Percentiles rank a stretch among this genome's conserved stretches.
Conservation (phyloP, 2,329 filamentous ascomycete species). For the Diaporthe citrichinensis region DNA sequence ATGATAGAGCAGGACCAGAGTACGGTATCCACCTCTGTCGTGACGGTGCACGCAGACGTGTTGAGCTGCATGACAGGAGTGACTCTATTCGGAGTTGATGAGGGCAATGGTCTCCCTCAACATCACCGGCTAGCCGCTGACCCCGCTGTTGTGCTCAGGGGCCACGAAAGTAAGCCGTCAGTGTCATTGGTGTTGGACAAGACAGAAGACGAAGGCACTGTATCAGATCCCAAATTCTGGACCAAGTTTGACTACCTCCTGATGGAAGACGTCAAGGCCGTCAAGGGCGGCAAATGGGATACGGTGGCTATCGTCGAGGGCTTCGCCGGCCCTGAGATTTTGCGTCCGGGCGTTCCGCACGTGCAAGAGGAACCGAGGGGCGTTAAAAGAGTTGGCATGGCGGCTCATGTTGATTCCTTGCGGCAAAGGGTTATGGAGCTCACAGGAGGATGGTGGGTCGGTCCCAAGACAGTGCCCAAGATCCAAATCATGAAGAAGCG, state of each 20-base stretch:
- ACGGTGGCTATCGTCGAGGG: slow-evolving; percentile 69
- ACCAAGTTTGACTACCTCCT: slow-evolving; percentile 74
- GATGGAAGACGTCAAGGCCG: slow-evolving; percentile 64
- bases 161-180: slow-evolving; percentile 25
- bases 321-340: slow-evolving; percentile 71
- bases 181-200: slow-evolving; percentile 67
- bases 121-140: slow-evolving; percentile 48
- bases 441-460: slow-evolving; percentile 76
- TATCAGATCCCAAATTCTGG: slow-evolving; percentile 71
- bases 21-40: slow-evolving; percentile 50
- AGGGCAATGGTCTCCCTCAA: slow-evolving; percentile 53
- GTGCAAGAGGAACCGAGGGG: slow-evolving; percentile 42
- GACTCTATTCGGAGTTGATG: slow-evolving; percentile 71
- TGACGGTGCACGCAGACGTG: slow-evolving; percentile 74
- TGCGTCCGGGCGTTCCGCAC: slow-evolving; percentile 60
- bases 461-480: slow-evolving; percentile 71
- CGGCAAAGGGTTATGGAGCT: slow-evolving; percentile 58
- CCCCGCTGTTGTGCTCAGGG: slow-evolving; percentile 11
- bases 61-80: slow-evolving; percentile 80
- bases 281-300: slow-evolving; percentile 68
- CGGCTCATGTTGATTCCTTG: slow-evolving; percentile 54
- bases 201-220: slow-evolving; percentile 65
- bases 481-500: slow-evolving; percentile 65
- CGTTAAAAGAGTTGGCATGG: slow-evolving; percentile 61
- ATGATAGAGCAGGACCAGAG: slow-evolving; percentile 52